A percentile compares a stretch with the other conserved stretches of the same genome.
Evolutionary conservation across 139 green algal species (phyloP).

Genomic region (Tetradesmus lagerheimii): DNA sequence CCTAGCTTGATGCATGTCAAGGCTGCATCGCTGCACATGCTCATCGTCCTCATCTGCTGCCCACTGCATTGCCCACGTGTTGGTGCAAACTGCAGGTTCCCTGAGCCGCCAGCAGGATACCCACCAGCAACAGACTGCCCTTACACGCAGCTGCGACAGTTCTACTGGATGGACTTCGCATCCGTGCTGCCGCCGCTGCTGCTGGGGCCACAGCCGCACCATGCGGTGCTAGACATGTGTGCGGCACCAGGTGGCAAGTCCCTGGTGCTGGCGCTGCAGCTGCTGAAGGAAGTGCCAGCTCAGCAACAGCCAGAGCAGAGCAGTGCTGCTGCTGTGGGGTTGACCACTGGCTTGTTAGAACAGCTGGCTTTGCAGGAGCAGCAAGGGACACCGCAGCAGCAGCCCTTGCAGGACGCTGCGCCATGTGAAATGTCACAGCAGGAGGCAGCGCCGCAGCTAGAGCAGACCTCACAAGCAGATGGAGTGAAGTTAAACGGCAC

Average conservation of each 20-base stretch:
- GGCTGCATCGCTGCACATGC: background rate
- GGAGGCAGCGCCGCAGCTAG: background rate
- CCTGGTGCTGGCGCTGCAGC: constrained; percentile 59
- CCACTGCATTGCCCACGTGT: background rate
- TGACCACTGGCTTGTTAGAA: constrained; percentile 1
- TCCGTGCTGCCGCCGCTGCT: constrained; percentile 69
- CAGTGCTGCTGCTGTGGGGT: too few species aligned
- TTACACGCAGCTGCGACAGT: constrained; percentile 45
- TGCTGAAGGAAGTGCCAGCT: constrained; percentile 39
- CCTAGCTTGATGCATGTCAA: background rate
- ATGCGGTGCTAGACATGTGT: constrained; percentile 74
- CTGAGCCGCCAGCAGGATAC: background rate
- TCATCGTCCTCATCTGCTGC: background rate
- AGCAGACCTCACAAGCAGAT: constrained; percentile 25
- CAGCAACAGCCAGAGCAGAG: constrained; percentile 26
- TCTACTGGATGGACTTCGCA: constrained; percentile 79
- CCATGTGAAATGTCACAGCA: background rate
- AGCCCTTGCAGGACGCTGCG: background rate
- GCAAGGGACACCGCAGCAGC: background rate
- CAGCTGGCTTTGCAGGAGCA: background rate
- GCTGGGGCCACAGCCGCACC: constrained; percentile 55
- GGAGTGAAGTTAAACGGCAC: background rate
- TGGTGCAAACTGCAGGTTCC: background rate
- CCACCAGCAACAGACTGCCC: constrained; percentile 13
- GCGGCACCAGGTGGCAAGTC: constrained; percentile 76